Base-by-base conservation (phyloP, 768 basidiomycete genomes). In the Pisolithus orientalis region DNA sequence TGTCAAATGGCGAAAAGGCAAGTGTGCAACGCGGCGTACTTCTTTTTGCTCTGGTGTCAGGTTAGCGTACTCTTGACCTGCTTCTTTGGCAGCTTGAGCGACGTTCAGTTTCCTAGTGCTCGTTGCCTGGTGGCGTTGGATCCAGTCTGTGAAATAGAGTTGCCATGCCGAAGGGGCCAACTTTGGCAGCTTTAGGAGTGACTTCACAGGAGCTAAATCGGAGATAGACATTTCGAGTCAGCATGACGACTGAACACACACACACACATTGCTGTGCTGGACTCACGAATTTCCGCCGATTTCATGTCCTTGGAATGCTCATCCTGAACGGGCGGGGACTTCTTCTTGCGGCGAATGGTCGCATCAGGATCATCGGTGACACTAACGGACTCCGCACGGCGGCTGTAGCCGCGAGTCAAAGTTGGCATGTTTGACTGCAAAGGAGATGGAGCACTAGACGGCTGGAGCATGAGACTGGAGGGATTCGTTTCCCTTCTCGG, bases 121-220 rank as follows among this genome's bases (percentile, higher is more conserved):
- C 24, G 81, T 79, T 53, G 84, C 83, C 69, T 90, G 88, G 66
- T 90, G 87, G 62, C 81, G 80, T 66, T 91, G 87, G 57, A 96
- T 93, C 83, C 90, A 94, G 65, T 95, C 91, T 24, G 92, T 92
- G 66, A 96, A 95, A 70, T 92, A 96, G 42, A 96, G 79, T 69
- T 96, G 94, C 94, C 94, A 96, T 50, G 93, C 90, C 3, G 91
- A 94, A 4, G 90, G 91, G 6, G 94, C 90, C 60, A 93, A 79
- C 73, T 94, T 93, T 45, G 93, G 93, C 17, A 90, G 92, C 40
- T 85, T 84, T 53, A 96, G 75, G 10, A 82, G 70, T 39, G 93
- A 93, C 70, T 87, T 93, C 51, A 80, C 72, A 44, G 80, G 80
- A 37, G 76, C 86, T 85, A 68, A 52, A 65, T 47, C 59, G 64